Evolutionary conservation across 2,329 filamentous ascomycete species (phyloP), one percentile per base, ranked within the genome.

Genomic region (Penicillium fuscoglaucum): DNA sequence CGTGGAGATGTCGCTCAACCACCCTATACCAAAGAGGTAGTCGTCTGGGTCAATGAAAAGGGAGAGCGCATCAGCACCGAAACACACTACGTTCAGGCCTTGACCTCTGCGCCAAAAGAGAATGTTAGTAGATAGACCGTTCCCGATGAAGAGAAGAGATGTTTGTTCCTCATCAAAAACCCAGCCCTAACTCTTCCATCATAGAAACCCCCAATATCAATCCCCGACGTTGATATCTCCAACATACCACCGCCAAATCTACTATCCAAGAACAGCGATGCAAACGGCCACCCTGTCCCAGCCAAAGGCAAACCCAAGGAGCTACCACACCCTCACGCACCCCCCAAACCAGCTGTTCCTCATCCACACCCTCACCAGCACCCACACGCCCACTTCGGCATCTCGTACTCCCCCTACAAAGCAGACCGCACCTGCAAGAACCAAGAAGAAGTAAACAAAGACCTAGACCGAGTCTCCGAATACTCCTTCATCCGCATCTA

Each of bases 401-500:
- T 87, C 53, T 78, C 80, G 7, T 88, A 87, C 72, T 81, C 82
- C 31, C 83, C 84, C 15, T 87, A 86, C 74, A 80, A 79, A 52
- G 71, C 67, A 45, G 80, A 83, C 59, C 79, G 83, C 31, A 75
- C 75, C 56, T 96, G 91, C 82, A 95, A 93, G 74, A 79, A 82
- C 6, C 77, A 82, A 53, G 75, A 78, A 1, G 79, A 90, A 65
- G 82, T 96, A 52, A 79, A 83, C 59, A 70, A 76, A 21, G 91
- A 96, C 68, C 84, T 95, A 65, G 76, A 77, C 17, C 76, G 75
- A 47, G 76, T 87, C 52, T 78, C 85, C 29, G 73, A 76, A 15
- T 92, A 89, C 74, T 80, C 80, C 19, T 74, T 87, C 37, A 78
- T 96, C 55, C 89, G 92, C 51, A 83, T 90, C 69, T 96, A 96